phyloP scores from a whole-genome alignment of 371 early-diverging fungal genomes.

The Mucor plumbeus region DNA sequence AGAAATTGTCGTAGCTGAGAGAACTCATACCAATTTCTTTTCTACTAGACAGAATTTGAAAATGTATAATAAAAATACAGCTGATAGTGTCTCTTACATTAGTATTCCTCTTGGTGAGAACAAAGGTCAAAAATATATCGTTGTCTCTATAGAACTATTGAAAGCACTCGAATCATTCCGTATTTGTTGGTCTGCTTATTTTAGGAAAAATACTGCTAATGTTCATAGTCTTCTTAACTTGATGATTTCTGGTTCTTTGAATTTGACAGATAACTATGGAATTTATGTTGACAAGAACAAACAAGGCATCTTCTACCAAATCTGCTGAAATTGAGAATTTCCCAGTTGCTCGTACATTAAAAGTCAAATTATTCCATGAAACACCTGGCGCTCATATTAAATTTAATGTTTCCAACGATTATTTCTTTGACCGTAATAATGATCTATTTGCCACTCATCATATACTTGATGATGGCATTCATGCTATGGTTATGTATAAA shows the following conservation, averaged over 20 bases:
- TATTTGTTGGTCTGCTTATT: not conserved
- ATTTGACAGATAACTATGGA: not conserved
- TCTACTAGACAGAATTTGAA: not conserved
- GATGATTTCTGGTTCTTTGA: not conserved
- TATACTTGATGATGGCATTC: not conserved
- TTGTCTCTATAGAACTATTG: not conserved
- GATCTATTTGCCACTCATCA: not conserved
- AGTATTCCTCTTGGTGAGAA: not conserved
- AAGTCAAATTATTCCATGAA: not conserved
- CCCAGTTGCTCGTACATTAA: not conserved
- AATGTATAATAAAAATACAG: not conserved
- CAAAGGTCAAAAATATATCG: not conserved
- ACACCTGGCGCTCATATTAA: not conserved
- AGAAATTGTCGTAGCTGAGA: not conserved
- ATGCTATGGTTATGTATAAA: not conserved
- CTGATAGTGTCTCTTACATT: not conserved
- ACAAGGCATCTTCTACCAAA: not conserved
- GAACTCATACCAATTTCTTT: not conserved
- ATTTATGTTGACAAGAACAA: not conserved
- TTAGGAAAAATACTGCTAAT: not conserved
- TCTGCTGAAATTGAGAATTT: not conserved
- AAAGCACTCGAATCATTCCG: not conserved
- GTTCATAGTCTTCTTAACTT: not conserved
- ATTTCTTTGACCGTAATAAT: no score
- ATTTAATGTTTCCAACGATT: not conserved